These are phyloP conservation scores for Thelephora terrestris DNA, from an alignment of 1,284 basidiomycete genomes.

Conservation along the genomic window DNA sequence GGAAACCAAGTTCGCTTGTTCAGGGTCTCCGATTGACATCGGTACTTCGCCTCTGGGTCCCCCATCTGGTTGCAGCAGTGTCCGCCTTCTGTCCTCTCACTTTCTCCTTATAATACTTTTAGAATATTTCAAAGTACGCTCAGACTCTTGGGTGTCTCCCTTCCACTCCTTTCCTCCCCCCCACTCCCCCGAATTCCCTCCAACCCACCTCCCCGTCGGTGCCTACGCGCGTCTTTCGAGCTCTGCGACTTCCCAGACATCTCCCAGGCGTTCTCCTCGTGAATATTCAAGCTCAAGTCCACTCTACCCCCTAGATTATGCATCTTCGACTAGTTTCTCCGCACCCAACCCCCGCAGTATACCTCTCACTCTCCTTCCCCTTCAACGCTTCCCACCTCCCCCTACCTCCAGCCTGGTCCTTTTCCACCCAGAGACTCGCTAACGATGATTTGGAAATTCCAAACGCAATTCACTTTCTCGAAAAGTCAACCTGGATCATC, in stretches of 20 bases:
- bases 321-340: constrained; percentile 56
- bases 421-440: constrained; percentile 40
- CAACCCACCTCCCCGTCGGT: neutral
- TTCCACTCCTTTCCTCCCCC: neutral
- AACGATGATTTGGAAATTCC: constrained; percentile 51
- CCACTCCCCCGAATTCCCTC: neutral
- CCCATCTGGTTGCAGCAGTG: constrained; percentile 9
- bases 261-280: neutral
- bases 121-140: too few species aligned
- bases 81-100: neutral
- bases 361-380: constrained; percentile 59
- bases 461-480: constrained; percentile 46
- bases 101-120: neutral
- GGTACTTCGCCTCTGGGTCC: neutral
- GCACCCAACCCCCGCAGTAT: constrained; percentile 48
- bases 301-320: constrained; percentile 33
- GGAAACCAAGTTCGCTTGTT: too few species aligned
- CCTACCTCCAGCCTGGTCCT: constrained; percentile 45
- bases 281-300: neutral
- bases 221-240: neutral
- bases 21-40: too few species aligned
- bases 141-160: too few species aligned
- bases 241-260: neutral
- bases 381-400: constrained; percentile 38
- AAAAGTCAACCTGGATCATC: constrained; percentile 50